Percentiles rank a stretch among this genome's conserved stretches.
Evolutionary conservation across 495 filamentous ascomycete species (phyloP).

Genomic region (Amorphotheca resinae): DNA sequence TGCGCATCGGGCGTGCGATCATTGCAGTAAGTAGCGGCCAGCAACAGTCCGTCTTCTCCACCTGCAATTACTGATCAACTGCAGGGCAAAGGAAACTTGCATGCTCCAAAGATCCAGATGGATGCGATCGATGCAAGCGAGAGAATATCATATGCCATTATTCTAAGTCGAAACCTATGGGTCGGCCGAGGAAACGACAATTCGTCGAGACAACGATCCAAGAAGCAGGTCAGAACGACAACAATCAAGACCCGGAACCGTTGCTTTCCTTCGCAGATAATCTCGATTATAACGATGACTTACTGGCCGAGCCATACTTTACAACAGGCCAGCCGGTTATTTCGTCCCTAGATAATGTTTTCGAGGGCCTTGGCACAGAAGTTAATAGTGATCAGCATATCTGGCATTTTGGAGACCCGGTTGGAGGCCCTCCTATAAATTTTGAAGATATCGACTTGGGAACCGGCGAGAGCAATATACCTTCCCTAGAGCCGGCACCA

Average conservation of each 20-base stretch:
- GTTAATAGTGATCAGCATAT: background rate
- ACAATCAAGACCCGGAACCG: slow-evolving; percentile 1
- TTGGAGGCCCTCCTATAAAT: slow-evolving; percentile 11
- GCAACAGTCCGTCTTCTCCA: background rate
- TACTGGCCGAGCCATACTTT: slow-evolving; percentile 15
- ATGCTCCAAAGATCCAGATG: slow-evolving; percentile 43
- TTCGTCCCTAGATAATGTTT: background rate
- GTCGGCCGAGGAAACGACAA: slow-evolving; percentile 43
- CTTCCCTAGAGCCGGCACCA: slow-evolving; percentile 13
- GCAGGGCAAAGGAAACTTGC: slow-evolving; percentile 47
- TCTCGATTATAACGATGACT: slow-evolving; percentile 5
- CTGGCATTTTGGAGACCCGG: slow-evolving; percentile 13
- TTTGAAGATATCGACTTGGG: slow-evolving; percentile 21
- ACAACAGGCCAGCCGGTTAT: slow-evolving; percentile 16
- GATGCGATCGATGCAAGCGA: slow-evolving; percentile 41
- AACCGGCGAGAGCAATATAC: background rate
- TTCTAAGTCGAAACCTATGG: slow-evolving; percentile 50
- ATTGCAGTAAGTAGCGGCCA: slow-evolving; percentile 39
- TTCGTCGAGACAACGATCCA: slow-evolving; percentile 24
- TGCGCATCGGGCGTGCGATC: slow-evolving; percentile 44
- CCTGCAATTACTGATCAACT: slow-evolving; percentile 12
- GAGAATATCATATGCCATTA: slow-evolving; percentile 45
- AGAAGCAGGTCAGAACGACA: slow-evolving; percentile 2
- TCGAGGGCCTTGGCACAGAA: background rate
- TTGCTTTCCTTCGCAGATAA: slow-evolving; percentile 5